These are phyloP conservation scores for Diplodia seriata DNA, from an alignment of 2,329 filamentous ascomycete species.

Conservation along the genomic window DNA sequence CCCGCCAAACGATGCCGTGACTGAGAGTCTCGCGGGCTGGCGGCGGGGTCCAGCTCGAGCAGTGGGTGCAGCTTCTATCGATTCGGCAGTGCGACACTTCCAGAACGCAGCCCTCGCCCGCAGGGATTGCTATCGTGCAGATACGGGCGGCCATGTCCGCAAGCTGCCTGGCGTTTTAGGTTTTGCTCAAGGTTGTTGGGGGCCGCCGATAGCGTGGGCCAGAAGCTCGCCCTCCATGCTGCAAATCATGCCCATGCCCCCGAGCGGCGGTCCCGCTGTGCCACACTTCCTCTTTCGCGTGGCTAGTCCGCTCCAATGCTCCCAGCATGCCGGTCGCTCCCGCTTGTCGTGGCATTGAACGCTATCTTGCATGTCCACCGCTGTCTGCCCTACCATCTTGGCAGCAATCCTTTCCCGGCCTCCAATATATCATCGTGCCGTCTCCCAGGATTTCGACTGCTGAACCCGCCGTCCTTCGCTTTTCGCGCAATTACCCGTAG, in stretches of 20 bases:
- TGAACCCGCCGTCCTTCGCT: conserved; percentile 25
- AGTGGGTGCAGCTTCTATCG: conserved; percentile 9
- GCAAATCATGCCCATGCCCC: conserved; percentile 23
- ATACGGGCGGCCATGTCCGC: conserved; percentile 27
- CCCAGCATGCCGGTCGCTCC: conserved; percentile 11
- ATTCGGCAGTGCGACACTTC: conserved; percentile 20
- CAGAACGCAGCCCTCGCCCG: conserved; percentile 1
- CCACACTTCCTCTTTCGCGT: conserved; percentile 20
- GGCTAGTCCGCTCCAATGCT: conserved; percentile 16
- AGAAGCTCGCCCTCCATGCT: conserved; percentile 4
- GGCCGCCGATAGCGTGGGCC: conserved; percentile 24
- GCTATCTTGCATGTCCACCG: conserved; percentile 10
- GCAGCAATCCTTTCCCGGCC: conserved; percentile 19
- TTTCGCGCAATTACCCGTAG: conserved; percentile 1
- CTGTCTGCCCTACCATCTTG: conserved; percentile 2
- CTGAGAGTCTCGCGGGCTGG: neutral
- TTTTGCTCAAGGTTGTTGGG: conserved; percentile 22
- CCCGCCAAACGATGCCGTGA: neutral
- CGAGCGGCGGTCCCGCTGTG: conserved; percentile 6
- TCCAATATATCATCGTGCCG: conserved; percentile 24
- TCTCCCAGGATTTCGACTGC: conserved; percentile 11
- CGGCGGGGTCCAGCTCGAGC: neutral
- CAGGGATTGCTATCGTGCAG: conserved; percentile 26
- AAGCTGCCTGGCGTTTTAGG: conserved; percentile 26
- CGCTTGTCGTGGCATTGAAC: conserved; percentile 11